phyloP scores from a whole-genome alignment of 2,329 filamentous ascomycete species.

The Aureobasidium melanogenum region DNA sequence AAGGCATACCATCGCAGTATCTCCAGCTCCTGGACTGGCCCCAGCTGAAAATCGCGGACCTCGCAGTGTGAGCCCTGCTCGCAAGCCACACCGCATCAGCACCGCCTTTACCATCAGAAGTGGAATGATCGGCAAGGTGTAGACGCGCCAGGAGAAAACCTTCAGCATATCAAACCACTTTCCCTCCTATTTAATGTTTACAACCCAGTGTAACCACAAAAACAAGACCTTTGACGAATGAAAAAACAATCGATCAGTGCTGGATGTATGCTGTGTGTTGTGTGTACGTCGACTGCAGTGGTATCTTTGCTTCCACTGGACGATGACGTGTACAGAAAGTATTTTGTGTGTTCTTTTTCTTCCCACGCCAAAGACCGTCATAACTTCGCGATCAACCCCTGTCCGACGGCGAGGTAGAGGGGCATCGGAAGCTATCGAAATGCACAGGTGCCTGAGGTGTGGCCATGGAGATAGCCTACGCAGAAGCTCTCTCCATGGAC shows the following conservation, averaged over 20 bases:
- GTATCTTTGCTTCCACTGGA: neutral
- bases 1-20: neutral
- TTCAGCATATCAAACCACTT: neutral
- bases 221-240: neutral
- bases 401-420: no score
- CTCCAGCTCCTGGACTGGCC: neutral
- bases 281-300: neutral
- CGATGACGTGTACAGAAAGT: no score
- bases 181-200: neutral
- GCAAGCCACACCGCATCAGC: conserved; percentile 8
- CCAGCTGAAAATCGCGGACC: neutral
- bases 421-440: no score
- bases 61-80: neutral
- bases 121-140: conserved; percentile 1
- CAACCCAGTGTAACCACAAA: neutral
- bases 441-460: no score
- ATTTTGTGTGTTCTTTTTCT: no score
- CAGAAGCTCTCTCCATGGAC: no score
- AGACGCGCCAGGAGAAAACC: neutral
- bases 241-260: neutral
- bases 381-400: no score
- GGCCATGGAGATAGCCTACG: no score
- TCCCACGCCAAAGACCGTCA: no score
- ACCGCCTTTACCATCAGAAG: conserved; percentile 6
- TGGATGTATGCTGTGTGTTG: neutral